Evolutionary conservation across 139 green algal genomes (phyloP), one percentile per base, ranked within the genome.

Genomic region (Chlamydomonas sp.): DNA sequence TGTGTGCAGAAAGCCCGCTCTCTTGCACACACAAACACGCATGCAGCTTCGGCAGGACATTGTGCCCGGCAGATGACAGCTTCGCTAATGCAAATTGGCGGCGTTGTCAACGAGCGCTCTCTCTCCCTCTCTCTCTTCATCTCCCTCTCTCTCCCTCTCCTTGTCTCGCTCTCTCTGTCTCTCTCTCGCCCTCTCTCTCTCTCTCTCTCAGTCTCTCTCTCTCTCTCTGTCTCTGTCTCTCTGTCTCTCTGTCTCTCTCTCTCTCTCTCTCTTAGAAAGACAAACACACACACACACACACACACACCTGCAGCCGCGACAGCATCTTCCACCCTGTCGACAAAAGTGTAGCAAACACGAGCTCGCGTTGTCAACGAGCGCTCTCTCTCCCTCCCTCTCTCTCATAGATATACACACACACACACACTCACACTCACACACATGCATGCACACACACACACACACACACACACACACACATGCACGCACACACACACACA

Each of bases 281-380:
- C n/a, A n/a, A n/a, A n/a, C 54, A 65, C 33, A 71, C 69, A 73
- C 28, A 75, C 70, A 43, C 69, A 50, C 20, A 76, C 39, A 71
- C 75, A 80, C 28, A 33, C 48, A 50, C 43, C 16, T 54, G 43
- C 43, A 67, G 49, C 34, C 50, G 36, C 3, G 8, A 26, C 34
- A 76, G 69, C 2, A 81, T 30, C 3, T 75, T 28, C 16, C 68
- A 8, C 1, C 86, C 84, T 0, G 85, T 93, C 70, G 73, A 86
- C 67, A 73, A 87, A 35, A 95, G 79, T 26, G 87, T 96, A 43
- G 85, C 88, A 73, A 93, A 94, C 43, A 96, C 89, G 70, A 96
- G 89, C 73, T 94, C 87, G 10, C 88, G 88, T 35, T 83, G 62
- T 33, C 76, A 73, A n/a, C n/a, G n/a, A n/a, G n/a, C n/a, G n/a